These are phyloP conservation scores for Euryodendron excelsum DNA, from an alignment of 148 eudicot species.

Conservation along the genomic window DNA sequence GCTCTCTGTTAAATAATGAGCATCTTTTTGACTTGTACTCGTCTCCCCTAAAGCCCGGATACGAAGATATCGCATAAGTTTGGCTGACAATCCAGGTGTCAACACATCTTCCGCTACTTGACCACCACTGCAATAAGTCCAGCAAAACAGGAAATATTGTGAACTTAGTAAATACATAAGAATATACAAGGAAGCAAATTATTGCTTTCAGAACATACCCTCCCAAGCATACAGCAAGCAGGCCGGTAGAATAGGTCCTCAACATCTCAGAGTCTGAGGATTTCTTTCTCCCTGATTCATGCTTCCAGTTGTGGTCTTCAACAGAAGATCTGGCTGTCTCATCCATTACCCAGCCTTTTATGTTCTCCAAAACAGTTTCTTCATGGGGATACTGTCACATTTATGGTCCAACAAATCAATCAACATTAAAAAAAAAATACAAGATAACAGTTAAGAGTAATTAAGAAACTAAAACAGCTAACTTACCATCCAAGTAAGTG, in stretches of 20 bases:
- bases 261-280: slow-evolving; percentile 83
- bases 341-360: slow-evolving; percentile 85
- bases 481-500: slow-evolving; percentile 86
- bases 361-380: slow-evolving; percentile 71
- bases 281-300: slow-evolving; percentile 47
- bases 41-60: slow-evolving; percentile 68
- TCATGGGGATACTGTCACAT: slow-evolving; percentile 85
- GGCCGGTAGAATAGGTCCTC: slow-evolving; percentile 82
- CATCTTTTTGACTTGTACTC: slow-evolving; percentile 53
- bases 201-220: slow-evolving; percentile 45
- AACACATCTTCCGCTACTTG: slow-evolving; percentile 89
- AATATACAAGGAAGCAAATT: background rate
- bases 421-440: slow-evolving; percentile 7
- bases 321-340: slow-evolving; percentile 42
- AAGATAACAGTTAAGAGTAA: background rate
- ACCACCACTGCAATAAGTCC: slow-evolving; percentile 63
- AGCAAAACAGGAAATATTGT: background rate
- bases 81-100: slow-evolving; percentile 85
- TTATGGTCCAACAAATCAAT: slow-evolving; percentile 7
- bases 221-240: slow-evolving; percentile 83
- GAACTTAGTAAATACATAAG: background rate
- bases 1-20: slow-evolving; percentile 42
- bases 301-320: slow-evolving; percentile 54
- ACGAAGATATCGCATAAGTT: slow-evolving; percentile 91
- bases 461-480: background rate